These are phyloP conservation scores for Penicillium sp. DNA, from an alignment of 2,329 filamentous ascomycete genomes.

Conservation along the genomic window DNA sequence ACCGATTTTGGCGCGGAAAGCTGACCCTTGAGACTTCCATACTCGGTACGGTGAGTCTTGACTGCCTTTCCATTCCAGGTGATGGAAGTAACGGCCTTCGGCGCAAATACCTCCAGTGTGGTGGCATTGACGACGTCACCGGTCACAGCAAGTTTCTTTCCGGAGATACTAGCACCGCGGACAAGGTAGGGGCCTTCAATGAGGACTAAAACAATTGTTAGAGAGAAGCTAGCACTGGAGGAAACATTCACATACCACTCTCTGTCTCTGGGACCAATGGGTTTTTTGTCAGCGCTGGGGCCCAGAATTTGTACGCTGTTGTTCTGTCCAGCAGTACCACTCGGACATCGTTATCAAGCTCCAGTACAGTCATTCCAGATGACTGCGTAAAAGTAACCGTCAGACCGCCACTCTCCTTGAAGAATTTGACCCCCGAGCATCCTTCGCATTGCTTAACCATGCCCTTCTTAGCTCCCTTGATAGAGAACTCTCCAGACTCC, in stretches of 20 bases:
- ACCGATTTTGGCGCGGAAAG: constrained; percentile 35
- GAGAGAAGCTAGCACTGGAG: not conserved
- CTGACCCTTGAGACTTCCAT: constrained; percentile 44
- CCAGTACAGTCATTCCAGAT: constrained; percentile 53
- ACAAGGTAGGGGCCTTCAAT: constrained; percentile 60
- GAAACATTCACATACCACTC: constrained; percentile 45
- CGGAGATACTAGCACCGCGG: constrained; percentile 48
- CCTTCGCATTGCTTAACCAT: constrained; percentile 44
- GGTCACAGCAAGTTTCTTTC: constrained; percentile 45
- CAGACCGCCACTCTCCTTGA: constrained; percentile 45
- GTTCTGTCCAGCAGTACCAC: constrained; percentile 60
- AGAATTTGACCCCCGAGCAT: constrained; percentile 49
- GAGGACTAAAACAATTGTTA: constrained; percentile 44
- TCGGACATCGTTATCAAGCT: constrained; percentile 54
- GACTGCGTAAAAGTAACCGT: constrained; percentile 56
- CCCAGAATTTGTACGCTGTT: constrained; percentile 62
- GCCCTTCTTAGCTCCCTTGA: constrained; percentile 47
- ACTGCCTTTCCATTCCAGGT: constrained; percentile 56
- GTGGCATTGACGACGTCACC: constrained; percentile 53
- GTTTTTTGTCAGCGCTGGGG: constrained; percentile 54
- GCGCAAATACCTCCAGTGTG: constrained; percentile 53
- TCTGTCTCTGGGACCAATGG: constrained; percentile 51
- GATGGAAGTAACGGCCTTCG: constrained; percentile 50
- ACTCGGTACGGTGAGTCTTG: constrained; percentile 37
- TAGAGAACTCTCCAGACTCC: constrained; percentile 59